A percentile compares a stretch with the other conserved stretches of the same genome.
These are phyloP conservation scores for Sporisorium iseilematis-ciliati DNA, from an alignment of 1,284 basidiomycete species.

Conservation along the genomic window DNA sequence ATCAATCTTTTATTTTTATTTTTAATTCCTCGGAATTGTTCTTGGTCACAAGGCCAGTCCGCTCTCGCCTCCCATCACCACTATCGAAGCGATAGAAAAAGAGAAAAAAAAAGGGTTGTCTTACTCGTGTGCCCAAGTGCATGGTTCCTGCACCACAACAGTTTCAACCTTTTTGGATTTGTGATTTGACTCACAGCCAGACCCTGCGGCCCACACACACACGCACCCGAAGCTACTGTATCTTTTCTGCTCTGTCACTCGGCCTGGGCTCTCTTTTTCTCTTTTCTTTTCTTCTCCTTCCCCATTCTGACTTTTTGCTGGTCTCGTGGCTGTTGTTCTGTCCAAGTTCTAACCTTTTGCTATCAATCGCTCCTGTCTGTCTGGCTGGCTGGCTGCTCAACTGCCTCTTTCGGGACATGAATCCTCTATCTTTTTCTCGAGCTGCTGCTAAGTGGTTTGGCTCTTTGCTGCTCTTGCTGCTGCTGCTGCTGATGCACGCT, in stretches of 20 bases:
- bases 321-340: background rate
- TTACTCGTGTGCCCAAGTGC: constrained; percentile 6
- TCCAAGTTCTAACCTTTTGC: too few relatives aligned
- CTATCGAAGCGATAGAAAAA: constrained; percentile 4
- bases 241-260: background rate
- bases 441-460: too few relatives aligned
- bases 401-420: too few relatives aligned
- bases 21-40: background rate
- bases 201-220: background rate
- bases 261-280: too few relatives aligned
- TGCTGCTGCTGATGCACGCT: too few relatives aligned
- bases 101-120: background rate
- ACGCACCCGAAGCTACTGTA: too few relatives aligned
- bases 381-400: too few relatives aligned
- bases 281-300: too few relatives aligned
- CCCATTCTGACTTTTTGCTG: background rate
- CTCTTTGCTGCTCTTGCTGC: too few relatives aligned
- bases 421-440: too few relatives aligned
- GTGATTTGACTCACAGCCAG: background rate
- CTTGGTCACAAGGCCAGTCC: constrained; percentile 2
- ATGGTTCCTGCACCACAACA: constrained; percentile 9
- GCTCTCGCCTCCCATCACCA: background rate
- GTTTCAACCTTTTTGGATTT: background rate
- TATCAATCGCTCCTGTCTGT: too few relatives aligned
- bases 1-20: too few relatives aligned